A percentile compares a stretch with the other conserved stretches of the same genome.
Conservation (phyloP, 2,329 filamentous ascomycete genomes). For the Ascocoryne sarcoides region DNA sequence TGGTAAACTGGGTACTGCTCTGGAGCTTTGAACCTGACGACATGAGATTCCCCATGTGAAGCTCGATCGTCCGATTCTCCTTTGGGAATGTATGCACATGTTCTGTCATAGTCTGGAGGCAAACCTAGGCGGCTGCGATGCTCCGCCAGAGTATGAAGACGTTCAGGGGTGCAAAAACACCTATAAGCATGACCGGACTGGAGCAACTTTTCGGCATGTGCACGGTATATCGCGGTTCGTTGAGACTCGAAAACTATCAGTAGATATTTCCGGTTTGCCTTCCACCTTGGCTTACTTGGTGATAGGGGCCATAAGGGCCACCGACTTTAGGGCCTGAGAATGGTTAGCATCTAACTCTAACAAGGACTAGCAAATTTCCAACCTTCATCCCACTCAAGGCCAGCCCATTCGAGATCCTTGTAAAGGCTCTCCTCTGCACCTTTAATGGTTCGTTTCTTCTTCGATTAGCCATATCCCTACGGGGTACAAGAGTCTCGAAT, state of each 20-base stretch:
- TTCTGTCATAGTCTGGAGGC: constrained; percentile 58
- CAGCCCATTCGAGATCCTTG: constrained; percentile 79
- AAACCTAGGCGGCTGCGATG: constrained; percentile 51
- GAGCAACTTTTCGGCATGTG: constrained; percentile 62
- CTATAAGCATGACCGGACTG: constrained; percentile 71
- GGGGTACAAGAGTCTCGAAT: constrained; percentile 7
- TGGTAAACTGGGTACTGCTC: constrained; percentile 53
- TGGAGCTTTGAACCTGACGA: constrained; percentile 66
- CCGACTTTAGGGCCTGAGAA: constrained; percentile 65
- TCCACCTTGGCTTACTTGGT: constrained; percentile 49
- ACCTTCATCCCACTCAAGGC: constrained; percentile 90
- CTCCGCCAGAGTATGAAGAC: constrained; percentile 58
- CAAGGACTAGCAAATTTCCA: constrained; percentile 4
- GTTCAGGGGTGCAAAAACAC: constrained; percentile 77
- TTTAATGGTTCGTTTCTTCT: constrained; percentile 68
- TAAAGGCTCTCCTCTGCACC: constrained; percentile 73
- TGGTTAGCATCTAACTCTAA: constrained; percentile 7
- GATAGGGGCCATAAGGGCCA: constrained; percentile 77
- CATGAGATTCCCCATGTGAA: constrained; percentile 58
- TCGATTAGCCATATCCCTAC: constrained; percentile 16
- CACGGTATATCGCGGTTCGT: constrained; percentile 61
- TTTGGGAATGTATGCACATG: constrained; percentile 58
- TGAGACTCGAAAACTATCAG: constrained; percentile 54
- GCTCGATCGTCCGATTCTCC: constrained; percentile 66
- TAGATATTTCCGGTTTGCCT: background rate